Percentiles rank a stretch among this genome's conserved stretches.
phyloP scores from a whole-genome alignment of 257 asterid species.

The Nicotiana obtusifolia region DNA sequence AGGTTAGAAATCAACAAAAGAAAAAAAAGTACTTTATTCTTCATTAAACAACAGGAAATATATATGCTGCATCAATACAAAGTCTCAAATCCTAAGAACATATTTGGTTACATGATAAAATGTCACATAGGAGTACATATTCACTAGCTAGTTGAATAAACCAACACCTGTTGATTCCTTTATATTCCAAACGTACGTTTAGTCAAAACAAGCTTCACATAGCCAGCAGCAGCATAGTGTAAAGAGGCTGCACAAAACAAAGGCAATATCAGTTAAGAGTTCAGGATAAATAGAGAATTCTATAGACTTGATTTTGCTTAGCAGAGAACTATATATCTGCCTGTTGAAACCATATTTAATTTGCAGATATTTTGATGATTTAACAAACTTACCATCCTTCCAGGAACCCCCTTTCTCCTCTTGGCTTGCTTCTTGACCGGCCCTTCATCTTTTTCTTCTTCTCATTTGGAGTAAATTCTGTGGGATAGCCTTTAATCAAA shows the following conservation, averaged over 20 bases:
- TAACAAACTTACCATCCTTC: constrained; percentile 54
- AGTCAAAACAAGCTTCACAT: constrained; percentile 46
- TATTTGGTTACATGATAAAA: not conserved
- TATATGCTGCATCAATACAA: not conserved
- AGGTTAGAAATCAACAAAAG: too few relatives aligned
- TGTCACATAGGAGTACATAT: not conserved
- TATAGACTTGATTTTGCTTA: not conserved
- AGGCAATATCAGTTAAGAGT: not conserved
- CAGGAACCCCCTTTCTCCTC: constrained; percentile 58
- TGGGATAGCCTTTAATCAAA: constrained; percentile 42
- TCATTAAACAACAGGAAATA: not conserved
- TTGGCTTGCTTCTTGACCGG: constrained; percentile 44
- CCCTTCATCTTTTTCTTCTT: constrained; percentile 40
- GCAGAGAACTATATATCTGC: not conserved
- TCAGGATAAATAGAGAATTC: not conserved
- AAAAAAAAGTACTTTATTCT: not conserved
- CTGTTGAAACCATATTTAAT: not conserved
- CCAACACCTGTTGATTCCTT: not conserved
- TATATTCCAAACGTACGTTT: not conserved
- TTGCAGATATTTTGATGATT: not conserved
- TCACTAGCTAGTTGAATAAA: not conserved
- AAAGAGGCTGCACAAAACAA: constrained; percentile 44
- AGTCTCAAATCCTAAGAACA: not conserved
- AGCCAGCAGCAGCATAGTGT: constrained; percentile 73
- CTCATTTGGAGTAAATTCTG: constrained; percentile 27